phyloP scores from a whole-genome alignment of 1,139 yeast genomes.

The Ashbya aceris region DNA sequence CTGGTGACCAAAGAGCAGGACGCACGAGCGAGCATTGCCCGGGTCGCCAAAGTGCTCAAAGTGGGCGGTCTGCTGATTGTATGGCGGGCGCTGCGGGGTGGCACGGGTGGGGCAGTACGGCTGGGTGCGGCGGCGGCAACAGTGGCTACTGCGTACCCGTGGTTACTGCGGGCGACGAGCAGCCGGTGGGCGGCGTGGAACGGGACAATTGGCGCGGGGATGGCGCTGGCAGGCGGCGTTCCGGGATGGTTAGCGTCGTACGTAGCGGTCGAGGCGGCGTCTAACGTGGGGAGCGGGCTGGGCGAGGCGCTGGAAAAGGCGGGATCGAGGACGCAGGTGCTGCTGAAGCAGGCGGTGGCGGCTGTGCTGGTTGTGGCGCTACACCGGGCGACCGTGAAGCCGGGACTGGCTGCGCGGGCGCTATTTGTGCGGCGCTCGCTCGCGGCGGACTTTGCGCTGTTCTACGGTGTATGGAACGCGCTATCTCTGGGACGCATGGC shows the following conservation, averaged over 20 bases:
- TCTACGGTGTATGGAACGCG: constrained; percentile 15
- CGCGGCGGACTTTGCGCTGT: constrained; percentile 13
- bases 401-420: constrained; percentile 9
- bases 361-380: constrained; percentile 13
- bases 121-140: not conserved
- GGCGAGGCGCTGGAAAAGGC: constrained; percentile 3
- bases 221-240: constrained; percentile 3
- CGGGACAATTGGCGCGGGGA: not conserved
- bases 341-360: constrained; percentile 11
- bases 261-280: constrained; percentile 12
- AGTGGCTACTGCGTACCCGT: not conserved
- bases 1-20: not conserved
- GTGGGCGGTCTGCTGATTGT: not conserved
- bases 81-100: constrained; percentile 1
- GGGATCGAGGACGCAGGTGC: constrained; percentile 6
- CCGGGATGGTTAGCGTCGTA: constrained; percentile 17
- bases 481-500: constrained; percentile 12
- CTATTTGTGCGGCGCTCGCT: constrained; percentile 12
- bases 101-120: too few relatives aligned
- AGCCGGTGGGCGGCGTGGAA: constrained; percentile 3
- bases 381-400: constrained; percentile 3
- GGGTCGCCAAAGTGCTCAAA: not conserved
- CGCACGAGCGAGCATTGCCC: not conserved
- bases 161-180: constrained; percentile 4
- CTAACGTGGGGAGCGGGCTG: constrained; percentile 4